Evolutionary conservation across 495 filamentous ascomycete species (phyloP).

Genomic region (Trichoderma reesei): DNA sequence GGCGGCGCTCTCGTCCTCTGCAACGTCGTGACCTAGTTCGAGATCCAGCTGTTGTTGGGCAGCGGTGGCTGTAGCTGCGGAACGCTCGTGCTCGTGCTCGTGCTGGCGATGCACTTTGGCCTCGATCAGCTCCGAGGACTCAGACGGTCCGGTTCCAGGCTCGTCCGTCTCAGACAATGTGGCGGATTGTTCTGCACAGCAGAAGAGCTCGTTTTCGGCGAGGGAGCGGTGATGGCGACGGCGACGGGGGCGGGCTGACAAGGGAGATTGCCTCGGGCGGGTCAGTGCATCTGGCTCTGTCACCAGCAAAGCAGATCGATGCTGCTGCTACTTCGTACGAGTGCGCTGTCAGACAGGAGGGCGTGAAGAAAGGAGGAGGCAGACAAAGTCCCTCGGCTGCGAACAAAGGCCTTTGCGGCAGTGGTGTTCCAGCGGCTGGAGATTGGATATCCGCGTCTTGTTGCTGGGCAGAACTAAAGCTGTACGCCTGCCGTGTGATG

Average conservation of each 20-base stretch:
- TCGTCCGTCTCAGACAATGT: constrained; percentile 63
- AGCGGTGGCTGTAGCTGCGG: neutral
- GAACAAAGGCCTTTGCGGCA: neutral
- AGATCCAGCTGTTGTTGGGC: constrained; percentile 5
- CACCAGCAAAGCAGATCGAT: neutral
- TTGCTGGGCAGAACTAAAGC: neutral
- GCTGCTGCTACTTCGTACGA: neutral
- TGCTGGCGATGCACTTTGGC: constrained; percentile 21
- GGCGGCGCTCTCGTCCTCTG: constrained; percentile 11
- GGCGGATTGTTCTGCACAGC: constrained; percentile 25
- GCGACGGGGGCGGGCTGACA: neutral
- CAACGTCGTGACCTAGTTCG: neutral
- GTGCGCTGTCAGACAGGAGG: too few species aligned
- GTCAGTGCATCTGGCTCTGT: constrained; percentile 5
- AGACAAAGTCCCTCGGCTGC: neutral
- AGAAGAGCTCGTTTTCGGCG: neutral
- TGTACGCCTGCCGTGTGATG: neutral
- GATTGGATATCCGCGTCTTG: neutral
- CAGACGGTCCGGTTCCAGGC: constrained; percentile 57
- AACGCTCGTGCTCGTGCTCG: neutral
- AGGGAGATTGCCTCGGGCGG: constrained; percentile 4
- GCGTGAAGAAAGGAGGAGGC: neutral
- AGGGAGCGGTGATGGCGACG: neutral
- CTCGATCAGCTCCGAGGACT: constrained; percentile 43
- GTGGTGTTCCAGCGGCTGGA: neutral